phyloP scores from a whole-genome alignment of 495 filamentous ascomycete species.

The Penicillium goetzii region DNA sequence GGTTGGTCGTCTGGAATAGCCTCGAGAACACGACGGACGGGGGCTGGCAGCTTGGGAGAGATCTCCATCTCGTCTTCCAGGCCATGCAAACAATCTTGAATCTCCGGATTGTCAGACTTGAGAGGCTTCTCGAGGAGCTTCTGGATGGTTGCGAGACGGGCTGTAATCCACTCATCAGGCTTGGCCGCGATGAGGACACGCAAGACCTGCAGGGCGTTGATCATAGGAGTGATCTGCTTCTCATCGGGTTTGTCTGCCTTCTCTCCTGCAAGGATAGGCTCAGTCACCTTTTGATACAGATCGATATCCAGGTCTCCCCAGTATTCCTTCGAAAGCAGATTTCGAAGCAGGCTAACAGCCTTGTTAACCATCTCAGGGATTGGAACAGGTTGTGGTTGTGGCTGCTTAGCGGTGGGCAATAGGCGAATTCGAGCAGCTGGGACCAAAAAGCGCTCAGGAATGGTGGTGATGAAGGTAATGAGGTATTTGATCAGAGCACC shows the following conservation, averaged over 20 bases:
- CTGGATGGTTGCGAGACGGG: constrained; percentile 74
- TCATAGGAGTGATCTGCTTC: constrained; percentile 76
- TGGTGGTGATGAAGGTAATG: constrained; percentile 87
- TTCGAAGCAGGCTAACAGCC: constrained; percentile 78
- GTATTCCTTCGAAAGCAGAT: constrained; percentile 82
- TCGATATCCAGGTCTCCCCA: constrained; percentile 95
- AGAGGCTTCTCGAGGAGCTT: constrained; percentile 89
- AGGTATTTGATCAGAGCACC: constrained; percentile 87
- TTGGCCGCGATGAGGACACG: constrained; percentile 85
- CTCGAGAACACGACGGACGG: constrained; percentile 80
- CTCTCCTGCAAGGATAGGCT: constrained; percentile 74
- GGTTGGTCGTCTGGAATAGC: constrained; percentile 86
- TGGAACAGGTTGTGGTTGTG: constrained; percentile 51
- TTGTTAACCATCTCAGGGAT: constrained; percentile 81
- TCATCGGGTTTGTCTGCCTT: constrained; percentile 66
- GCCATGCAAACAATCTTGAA: constrained; percentile 87
- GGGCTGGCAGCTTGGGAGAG: constrained; percentile 56
- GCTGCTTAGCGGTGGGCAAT: constrained; percentile 39
- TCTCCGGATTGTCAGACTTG: constrained; percentile 81
- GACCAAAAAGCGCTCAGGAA: constrained; percentile 80
- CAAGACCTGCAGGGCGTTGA: constrained; percentile 91
- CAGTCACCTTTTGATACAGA: constrained; percentile 85
- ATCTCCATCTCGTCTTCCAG: constrained; percentile 68
- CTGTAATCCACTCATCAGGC: constrained; percentile 84
- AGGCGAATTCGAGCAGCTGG: constrained; percentile 69